Percentiles rank a stretch among this genome's conserved stretches.
These are phyloP conservation scores for Scutellaria minor DNA, from an alignment of 257 asterid species.

Conservation along the genomic window DNA sequence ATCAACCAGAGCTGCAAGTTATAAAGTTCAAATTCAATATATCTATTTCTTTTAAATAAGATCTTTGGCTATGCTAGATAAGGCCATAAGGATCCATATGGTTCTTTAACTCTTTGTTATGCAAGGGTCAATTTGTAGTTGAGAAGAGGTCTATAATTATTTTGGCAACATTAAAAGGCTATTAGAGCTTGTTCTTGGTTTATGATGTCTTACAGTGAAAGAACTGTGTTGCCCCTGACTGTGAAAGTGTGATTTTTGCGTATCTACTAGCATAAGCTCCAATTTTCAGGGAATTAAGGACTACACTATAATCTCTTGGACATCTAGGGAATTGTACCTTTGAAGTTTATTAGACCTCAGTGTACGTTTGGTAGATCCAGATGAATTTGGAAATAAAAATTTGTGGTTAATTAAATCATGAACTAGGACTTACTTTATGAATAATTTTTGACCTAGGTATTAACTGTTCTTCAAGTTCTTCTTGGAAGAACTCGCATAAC, in stretches of 20 bases:
- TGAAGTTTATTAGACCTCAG: constrained; percentile 21
- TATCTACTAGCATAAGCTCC: constrained; percentile 18
- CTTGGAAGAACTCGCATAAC: constrained; percentile 28
- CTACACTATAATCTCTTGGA: constrained; percentile 3
- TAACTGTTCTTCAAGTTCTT: not conserved
- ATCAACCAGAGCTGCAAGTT: no score
- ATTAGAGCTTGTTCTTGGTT: constrained; percentile 16
- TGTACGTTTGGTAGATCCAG: constrained; percentile 4
- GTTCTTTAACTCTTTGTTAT: no score
- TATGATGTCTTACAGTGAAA: not conserved
- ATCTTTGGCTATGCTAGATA: no score
- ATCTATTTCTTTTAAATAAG: no score
- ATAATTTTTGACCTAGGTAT: constrained; percentile 1
- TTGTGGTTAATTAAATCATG: constrained; percentile 1
- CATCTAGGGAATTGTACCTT: not conserved
- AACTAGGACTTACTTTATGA: not conserved
- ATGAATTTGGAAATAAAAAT: not conserved
- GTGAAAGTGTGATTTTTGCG: not conserved
- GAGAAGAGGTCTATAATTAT: not conserved
- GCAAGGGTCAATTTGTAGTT: no score
- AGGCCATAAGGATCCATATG: no score
- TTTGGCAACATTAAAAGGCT: constrained; percentile 17
- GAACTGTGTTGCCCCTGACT: not conserved
- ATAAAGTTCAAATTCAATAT: no score
- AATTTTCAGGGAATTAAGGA: constrained; percentile 14